Percentiles rank a stretch among this genome's conserved stretches.
These are phyloP conservation scores for Alternaria tenuissima DNA, from an alignment of 2,329 filamentous ascomycete genomes.

Conservation along the genomic window DNA sequence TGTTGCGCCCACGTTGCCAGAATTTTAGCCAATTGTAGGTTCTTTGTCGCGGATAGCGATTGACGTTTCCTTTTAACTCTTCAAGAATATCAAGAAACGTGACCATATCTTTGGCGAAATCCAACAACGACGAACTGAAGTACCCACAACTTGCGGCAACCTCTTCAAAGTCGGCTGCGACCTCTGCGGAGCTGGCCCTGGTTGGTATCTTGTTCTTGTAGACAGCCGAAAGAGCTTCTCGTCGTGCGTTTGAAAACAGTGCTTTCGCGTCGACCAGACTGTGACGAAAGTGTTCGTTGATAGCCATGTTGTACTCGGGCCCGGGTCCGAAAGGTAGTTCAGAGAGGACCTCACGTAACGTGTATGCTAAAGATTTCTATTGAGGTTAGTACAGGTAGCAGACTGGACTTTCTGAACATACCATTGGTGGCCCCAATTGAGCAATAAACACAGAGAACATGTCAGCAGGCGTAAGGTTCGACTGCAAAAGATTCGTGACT, in stretches of 20 bases:
- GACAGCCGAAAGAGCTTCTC: slow-evolving; percentile 77
- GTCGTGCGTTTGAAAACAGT: slow-evolving; percentile 79
- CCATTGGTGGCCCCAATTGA: slow-evolving; percentile 88
- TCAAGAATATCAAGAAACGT: slow-evolving; percentile 84
- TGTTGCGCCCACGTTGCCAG: slow-evolving; percentile 63
- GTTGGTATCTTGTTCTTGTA: slow-evolving; percentile 82
- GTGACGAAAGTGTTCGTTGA: slow-evolving; percentile 80
- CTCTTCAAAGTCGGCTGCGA: slow-evolving; percentile 94
- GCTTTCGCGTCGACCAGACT: slow-evolving; percentile 82
- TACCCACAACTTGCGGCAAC: slow-evolving; percentile 97
- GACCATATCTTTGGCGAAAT: slow-evolving; percentile 90
- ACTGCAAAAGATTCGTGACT: slow-evolving; percentile 39
- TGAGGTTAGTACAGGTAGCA: slow-evolving; percentile 28
- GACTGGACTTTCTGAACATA: slow-evolving; percentile 33
- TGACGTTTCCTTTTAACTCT: slow-evolving; percentile 77
- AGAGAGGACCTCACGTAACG: slow-evolving; percentile 84
- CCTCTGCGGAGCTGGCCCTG: slow-evolving; percentile 72
- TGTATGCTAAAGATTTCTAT: slow-evolving; percentile 88
- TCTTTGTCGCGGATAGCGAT: slow-evolving; percentile 67
- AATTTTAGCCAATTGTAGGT: slow-evolving; percentile 88
- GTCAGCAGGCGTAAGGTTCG: slow-evolving; percentile 69
- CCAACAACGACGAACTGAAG: slow-evolving; percentile 90
- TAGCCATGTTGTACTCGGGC: slow-evolving; percentile 71
- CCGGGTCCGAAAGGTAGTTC: slow-evolving; percentile 81
- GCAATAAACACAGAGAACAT: slow-evolving; percentile 93